These are phyloP conservation scores for Rosa multiflora DNA, from an alignment of 306 rosid species.

Conservation along the genomic window DNA sequence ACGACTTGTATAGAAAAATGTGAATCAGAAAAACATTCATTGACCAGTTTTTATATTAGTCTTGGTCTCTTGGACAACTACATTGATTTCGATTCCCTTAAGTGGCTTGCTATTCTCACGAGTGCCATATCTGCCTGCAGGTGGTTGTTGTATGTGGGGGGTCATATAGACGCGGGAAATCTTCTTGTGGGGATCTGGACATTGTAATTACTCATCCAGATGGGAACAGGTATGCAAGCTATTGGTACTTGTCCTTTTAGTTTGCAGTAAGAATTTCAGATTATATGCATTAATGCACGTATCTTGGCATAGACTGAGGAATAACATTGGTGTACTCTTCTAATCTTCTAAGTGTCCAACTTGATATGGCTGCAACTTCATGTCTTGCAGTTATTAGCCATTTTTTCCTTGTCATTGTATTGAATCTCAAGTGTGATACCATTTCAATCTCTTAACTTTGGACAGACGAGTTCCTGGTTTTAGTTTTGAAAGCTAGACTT, in stretches of 20 bases:
- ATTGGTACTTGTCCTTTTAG: not conserved
- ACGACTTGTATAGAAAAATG: not conserved
- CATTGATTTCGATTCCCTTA: slow-evolving; percentile 17
- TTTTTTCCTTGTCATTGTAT: not conserved
- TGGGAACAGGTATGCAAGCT: slow-evolving; percentile 62
- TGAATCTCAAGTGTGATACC: not conserved
- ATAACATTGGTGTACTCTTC: not conserved
- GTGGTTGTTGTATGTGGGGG: slow-evolving; percentile 78
- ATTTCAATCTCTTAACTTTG: not conserved
- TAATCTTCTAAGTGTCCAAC: not conserved
- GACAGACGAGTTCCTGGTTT: slow-evolving; percentile 19
- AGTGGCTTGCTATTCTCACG: slow-evolving; percentile 11
- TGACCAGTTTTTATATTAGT: not conserved
- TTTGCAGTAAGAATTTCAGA: not conserved
- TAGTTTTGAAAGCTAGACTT: slow-evolving; percentile 11
- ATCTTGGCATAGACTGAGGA: not conserved
- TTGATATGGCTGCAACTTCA: not conserved
- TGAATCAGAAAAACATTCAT: slow-evolving; percentile 10
- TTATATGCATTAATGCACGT: slow-evolving; percentile 2
- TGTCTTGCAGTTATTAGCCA: not conserved
- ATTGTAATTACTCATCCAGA: slow-evolving; percentile 86
- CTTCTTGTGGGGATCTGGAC: slow-evolving; percentile 93
- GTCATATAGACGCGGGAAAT: slow-evolving; percentile 87
- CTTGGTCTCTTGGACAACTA: slow-evolving; percentile 4
- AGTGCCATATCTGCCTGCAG: slow-evolving; percentile 34